Evolutionary conservation across 768 basidiomycete genomes (phyloP).

Genomic region (Psilocybe cyanescens): DNA sequence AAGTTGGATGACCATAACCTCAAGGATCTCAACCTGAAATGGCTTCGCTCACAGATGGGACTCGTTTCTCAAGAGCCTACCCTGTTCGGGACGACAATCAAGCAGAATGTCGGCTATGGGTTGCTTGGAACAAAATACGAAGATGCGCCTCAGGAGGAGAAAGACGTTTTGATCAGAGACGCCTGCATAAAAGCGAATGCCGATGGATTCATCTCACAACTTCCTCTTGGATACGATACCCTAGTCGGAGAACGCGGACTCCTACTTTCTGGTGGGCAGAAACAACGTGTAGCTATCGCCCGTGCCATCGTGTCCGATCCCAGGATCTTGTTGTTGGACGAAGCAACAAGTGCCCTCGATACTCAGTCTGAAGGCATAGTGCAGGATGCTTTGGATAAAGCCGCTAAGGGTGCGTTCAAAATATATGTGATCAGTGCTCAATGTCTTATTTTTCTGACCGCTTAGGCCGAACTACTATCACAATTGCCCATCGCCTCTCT

Average conservation of each 20-base stretch:
- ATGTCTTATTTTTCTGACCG: background rate
- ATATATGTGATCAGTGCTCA: too few relatives aligned
- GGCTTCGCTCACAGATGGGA: conserved; percentile 74
- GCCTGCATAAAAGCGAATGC: conserved; percentile 74
- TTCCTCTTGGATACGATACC: conserved; percentile 81
- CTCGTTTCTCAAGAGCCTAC: conserved; percentile 81
- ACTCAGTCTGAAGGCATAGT: conserved; percentile 15
- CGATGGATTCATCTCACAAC: conserved; percentile 72
- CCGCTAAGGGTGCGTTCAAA: conserved; percentile 5
- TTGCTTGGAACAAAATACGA: conserved; percentile 24
- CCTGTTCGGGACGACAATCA: conserved; percentile 77
- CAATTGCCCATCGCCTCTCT: conserved; percentile 78
- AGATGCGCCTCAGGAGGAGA: conserved; percentile 46
- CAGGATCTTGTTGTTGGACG: conserved; percentile 82
- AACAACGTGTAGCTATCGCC: conserved; percentile 89
- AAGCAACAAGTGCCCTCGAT: conserved; percentile 91
- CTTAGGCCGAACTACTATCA: conserved; percentile 75
- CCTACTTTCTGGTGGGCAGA: conserved; percentile 90
- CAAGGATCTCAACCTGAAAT: conserved; percentile 55
- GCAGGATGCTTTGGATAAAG: conserved; percentile 15
- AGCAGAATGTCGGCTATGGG: conserved; percentile 81
- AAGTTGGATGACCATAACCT: conserved; percentile 55
- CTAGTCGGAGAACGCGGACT: conserved; percentile 83
- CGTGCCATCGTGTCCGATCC: conserved; percentile 80
- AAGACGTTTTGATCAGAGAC: conserved; percentile 39